Conservation (phyloP, 805 yeast genomes). For the Maudiozyma saulgeensis region DNA sequence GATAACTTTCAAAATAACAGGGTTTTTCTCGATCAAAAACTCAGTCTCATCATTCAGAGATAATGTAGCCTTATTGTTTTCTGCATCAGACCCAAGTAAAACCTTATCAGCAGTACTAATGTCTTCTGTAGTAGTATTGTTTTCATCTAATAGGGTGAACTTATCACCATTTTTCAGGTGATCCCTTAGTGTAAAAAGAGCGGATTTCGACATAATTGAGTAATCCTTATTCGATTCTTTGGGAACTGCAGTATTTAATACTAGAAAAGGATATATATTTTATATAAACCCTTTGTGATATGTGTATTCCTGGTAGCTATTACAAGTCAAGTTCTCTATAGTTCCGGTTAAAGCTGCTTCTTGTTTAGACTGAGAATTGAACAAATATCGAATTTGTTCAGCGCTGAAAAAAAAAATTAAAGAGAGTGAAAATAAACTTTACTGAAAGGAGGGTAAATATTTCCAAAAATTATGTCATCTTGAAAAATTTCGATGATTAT, state of each 20-base stretch:
- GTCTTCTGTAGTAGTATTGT: constrained; percentile 27
- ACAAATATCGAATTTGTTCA: too few species aligned
- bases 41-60: constrained; percentile 42
- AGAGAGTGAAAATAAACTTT: background rate
- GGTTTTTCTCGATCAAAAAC: constrained; percentile 42
- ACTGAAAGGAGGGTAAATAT: background rate
- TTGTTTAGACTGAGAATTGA: too few species aligned
- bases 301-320: too few species aligned
- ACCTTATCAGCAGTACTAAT: constrained; percentile 30
- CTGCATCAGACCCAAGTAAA: constrained; percentile 10
- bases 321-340: too few species aligned
- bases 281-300: too few species aligned
- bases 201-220: constrained; percentile 2
- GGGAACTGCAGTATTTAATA: too few species aligned
- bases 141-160: constrained; percentile 11
- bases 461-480: background rate
- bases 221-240: too few species aligned
- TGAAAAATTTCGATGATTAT: background rate
- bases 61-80: constrained; percentile 14
- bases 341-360: too few species aligned
- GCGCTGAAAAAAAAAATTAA: too few species aligned
- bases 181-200: constrained; percentile 11
- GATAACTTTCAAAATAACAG: constrained; percentile 48
- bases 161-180: constrained; percentile 13
- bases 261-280: too few species aligned